Conservation (phyloP, 75 land plant genomes). For the Pinus tabuliformis region DNA sequence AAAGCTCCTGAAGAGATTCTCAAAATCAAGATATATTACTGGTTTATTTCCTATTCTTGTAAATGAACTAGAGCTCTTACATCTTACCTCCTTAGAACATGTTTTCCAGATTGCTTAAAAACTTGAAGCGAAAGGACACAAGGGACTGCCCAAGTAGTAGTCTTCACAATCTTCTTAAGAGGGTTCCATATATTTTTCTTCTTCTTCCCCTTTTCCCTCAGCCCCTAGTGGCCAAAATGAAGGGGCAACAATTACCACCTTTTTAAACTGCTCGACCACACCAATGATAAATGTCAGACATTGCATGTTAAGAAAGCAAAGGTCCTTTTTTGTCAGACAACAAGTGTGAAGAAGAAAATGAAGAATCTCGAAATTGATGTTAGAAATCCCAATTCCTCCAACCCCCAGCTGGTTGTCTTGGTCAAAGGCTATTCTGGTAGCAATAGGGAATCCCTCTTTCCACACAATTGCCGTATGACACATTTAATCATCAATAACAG, state of each 20-base stretch:
- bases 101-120: background rate
- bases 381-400: background rate
- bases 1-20: background rate
- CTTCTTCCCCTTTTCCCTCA: background rate
- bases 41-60: too few relatives aligned
- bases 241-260: background rate
- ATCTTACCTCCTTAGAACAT: background rate
- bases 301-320: too few relatives aligned
- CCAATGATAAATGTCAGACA: too few relatives aligned
- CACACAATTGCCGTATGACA: background rate
- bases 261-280: background rate
- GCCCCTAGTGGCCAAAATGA: background rate
- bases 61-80: background rate
- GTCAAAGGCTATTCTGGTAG: background rate
- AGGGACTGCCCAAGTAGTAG: background rate
- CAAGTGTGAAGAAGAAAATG: too few relatives aligned
- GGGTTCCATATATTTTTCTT: background rate
- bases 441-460: background rate
- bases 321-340: too few relatives aligned
- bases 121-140: background rate
- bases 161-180: background rate
- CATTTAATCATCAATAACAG: too few relatives aligned
- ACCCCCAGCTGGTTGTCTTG: background rate
- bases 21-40: too few relatives aligned
- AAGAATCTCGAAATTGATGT: too few relatives aligned